Base-by-base conservation (phyloP, 805 yeast species). In the Vanderwaltozyma verrucispora region DNA sequence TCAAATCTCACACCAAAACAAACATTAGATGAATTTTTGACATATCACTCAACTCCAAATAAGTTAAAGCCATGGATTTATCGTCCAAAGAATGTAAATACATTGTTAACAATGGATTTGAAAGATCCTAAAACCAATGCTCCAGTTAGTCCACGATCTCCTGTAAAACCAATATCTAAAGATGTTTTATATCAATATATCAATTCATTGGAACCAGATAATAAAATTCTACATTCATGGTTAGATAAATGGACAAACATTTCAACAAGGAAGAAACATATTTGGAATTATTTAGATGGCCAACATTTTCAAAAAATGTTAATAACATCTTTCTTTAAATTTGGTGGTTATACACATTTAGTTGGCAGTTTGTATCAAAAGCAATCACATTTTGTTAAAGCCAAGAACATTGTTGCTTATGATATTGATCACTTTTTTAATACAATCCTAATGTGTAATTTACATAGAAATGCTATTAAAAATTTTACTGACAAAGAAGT, bases 71-170 rank as follows among this genome's bases (percentile, higher is more conserved):
- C 68, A 5, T 50, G 59, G 32, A 60, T 67, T 19, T 66, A 67
- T 47, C 61, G 69, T 47, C 59, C 62, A 27, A 63, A 56, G 38
- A 65, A 67, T 43, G 58, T 67, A 2, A 54, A 62, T 21, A 58
- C 48, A 34, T 45, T 67, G 30, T 37, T 64, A 28, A 54, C 65
- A 10, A 59, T 64, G 60, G 68, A 64, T 42, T 32, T 64, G 25
- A 63, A 62, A 50, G 67, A 66, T 42, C 59, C 60, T 5, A 51
- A 42, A 2, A 55, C 62, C 1, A 54, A 56, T 32, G 40, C 48
- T 18, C 60, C 61, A 35, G 39, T 64, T 13, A 49, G 50, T 4
- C 67, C 71, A 17, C 45, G 56, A 16, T 43, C 39, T 1, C 56
- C 66, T 17, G 58, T 63, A 31, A 41, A 36, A 14, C 55, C 58